Conservation (phyloP, 2,329 filamentous ascomycete species). For the Microsporum canis region DNA sequence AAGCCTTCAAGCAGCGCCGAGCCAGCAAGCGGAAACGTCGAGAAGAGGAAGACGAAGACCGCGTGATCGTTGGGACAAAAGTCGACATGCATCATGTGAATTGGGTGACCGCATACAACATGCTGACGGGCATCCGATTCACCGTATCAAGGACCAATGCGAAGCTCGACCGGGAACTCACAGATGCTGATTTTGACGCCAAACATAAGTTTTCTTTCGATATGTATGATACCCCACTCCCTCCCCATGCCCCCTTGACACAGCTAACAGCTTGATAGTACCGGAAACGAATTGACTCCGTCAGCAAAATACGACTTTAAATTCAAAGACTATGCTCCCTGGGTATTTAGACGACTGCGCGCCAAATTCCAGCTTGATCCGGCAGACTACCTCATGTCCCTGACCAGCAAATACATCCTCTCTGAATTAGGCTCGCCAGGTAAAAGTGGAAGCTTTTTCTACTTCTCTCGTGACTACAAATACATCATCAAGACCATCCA, state of each 20-base stretch:
- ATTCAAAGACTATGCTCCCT: constrained; percentile 99
- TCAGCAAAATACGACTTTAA: constrained; percentile 99
- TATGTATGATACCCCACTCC: constrained; percentile 51
- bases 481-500: constrained; percentile 99
- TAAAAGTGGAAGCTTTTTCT: constrained; percentile 98
- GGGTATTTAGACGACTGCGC: constrained; percentile 92
- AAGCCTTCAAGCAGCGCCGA: constrained; percentile 82
- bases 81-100: constrained; percentile 96
- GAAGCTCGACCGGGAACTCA: constrained; percentile 83
- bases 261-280: constrained; percentile 44
- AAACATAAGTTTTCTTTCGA: constrained; percentile 99
- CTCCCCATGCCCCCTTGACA: not conserved
- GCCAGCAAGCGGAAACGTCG: constrained; percentile 73
- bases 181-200: constrained; percentile 80
- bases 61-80: constrained; percentile 88
- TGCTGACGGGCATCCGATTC: constrained; percentile 97
- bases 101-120: constrained; percentile 97
- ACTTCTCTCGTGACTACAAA: constrained; percentile 98
- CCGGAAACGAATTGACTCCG: constrained; percentile 91
- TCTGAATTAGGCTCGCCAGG: constrained; percentile 94
- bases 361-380: constrained; percentile 83
- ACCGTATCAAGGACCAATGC: constrained; percentile 93
- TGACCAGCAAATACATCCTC: constrained; percentile 97
- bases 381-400: constrained; percentile 93
- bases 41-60: constrained; percentile 83